Evolutionary conservation across 306 rosid species (phyloP).

Genomic region (Cicer arietinum): DNA sequence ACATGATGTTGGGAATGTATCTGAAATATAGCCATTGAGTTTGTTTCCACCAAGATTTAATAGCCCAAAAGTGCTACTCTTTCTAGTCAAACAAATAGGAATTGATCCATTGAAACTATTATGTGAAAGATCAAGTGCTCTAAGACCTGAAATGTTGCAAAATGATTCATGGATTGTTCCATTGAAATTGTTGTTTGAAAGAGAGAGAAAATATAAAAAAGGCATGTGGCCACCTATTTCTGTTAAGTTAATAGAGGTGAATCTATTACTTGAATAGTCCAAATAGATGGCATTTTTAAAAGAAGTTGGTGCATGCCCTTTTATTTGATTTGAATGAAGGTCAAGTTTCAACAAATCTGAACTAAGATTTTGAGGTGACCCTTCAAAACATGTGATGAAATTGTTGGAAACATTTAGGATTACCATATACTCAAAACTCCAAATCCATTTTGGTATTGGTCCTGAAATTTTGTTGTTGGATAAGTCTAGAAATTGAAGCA

Average conservation of each 20-base stretch:
- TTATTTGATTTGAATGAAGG: slow-evolving; percentile 48
- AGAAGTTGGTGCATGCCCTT: slow-evolving; percentile 26
- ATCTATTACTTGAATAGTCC: slow-evolving; percentile 49
- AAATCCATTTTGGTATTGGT: slow-evolving; percentile 59
- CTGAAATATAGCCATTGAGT: slow-evolving; percentile 22
- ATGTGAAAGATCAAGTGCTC: slow-evolving; percentile 48
- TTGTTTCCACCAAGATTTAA: slow-evolving; percentile 36
- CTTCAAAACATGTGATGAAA: slow-evolving; percentile 24
- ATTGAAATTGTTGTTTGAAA: slow-evolving; percentile 34
- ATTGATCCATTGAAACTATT: slow-evolving; percentile 37
- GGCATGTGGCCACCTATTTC: neutral
- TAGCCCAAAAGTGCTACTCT: neutral
- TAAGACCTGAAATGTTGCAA: neutral
- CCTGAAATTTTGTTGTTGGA: slow-evolving; percentile 51
- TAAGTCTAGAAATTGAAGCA: neutral
- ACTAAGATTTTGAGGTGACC: neutral
- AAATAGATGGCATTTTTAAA: neutral
- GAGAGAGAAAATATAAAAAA: neutral
- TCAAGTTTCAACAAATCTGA: neutral
- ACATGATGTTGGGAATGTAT: slow-evolving; percentile 21
- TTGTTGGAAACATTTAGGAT: slow-evolving; percentile 58
- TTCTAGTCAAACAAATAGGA: slow-evolving; percentile 31
- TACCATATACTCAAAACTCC: neutral
- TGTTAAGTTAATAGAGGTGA: slow-evolving; percentile 7
- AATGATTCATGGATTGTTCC: slow-evolving; percentile 37